These are phyloP conservation scores for Ilyonectria destructans DNA, from an alignment of 2,329 filamentous ascomycete genomes.

Conservation along the genomic window DNA sequence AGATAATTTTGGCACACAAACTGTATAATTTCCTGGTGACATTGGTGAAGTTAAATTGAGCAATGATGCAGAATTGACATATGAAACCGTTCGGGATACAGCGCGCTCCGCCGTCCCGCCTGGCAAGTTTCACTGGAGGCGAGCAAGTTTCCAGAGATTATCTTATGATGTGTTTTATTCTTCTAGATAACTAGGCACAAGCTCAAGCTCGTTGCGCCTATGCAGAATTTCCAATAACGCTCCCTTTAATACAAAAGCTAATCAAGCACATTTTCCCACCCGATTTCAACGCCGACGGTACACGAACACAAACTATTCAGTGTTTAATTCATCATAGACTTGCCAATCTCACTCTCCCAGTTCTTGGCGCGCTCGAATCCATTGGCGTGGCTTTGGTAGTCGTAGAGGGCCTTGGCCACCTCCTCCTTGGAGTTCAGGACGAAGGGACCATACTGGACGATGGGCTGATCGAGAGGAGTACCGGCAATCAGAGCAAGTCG, in stretches of 20 bases:
- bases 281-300: constrained; percentile 37
- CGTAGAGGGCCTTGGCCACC: constrained; percentile 82
- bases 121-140: neutral
- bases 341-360: constrained; percentile 91
- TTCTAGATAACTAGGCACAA: neutral
- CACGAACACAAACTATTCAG: neutral
- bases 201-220: neutral
- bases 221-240: neutral
- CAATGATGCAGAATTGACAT: neutral
- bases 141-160: neutral
- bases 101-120: neutral
- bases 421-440: constrained; percentile 82
- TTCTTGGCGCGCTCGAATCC: constrained; percentile 85
- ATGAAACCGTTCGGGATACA: neutral
- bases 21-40: neutral
- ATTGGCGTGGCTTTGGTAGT: constrained; percentile 81
- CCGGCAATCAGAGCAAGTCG: constrained; percentile 82
- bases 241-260: neutral
- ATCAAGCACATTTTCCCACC: constrained; percentile 14
- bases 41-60: neutral
- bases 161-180: constrained; percentile 25
- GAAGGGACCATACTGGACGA: constrained; percentile 90
- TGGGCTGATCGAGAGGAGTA: constrained; percentile 83
- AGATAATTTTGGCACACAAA: constrained; percentile 48
- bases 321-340: constrained; percentile 72